Evolutionary conservation across 768 basidiomycete genomes (phyloP).

Genomic region (Mycena amicta): DNA sequence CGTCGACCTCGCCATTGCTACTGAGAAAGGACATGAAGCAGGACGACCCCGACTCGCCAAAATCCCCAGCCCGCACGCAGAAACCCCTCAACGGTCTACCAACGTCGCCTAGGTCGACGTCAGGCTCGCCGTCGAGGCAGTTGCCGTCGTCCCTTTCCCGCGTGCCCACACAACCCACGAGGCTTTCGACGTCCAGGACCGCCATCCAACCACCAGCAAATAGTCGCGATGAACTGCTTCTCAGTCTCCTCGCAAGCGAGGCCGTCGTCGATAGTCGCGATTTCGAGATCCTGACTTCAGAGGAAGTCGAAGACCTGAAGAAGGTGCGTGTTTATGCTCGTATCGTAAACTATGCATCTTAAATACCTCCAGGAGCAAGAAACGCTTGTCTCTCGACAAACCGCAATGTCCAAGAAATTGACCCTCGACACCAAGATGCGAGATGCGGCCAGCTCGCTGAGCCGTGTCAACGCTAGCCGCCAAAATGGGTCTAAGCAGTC

Average conservation of each 20-base stretch:
- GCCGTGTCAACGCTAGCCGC: conserved; percentile 63
- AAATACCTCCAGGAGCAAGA: conserved; percentile 64
- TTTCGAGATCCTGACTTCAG: conserved; percentile 68
- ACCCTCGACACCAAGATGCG: conserved; percentile 85
- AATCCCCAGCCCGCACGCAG: conserved; percentile 14
- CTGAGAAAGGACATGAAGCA: conserved; percentile 58
- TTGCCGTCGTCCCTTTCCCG: conserved; percentile 15
- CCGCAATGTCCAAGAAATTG: conserved; percentile 72
- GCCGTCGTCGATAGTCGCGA: conserved; percentile 90
- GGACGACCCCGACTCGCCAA: conserved; percentile 24
- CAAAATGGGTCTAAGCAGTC: conserved; percentile 65
- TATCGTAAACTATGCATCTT: not conserved
- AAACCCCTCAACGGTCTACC: conserved; percentile 16
- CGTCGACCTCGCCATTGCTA: conserved; percentile 45
- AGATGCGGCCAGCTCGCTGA: conserved; percentile 78
- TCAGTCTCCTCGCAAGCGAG: conserved; percentile 90
- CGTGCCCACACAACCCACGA: conserved; percentile 15
- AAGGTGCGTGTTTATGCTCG: conserved; percentile 38
- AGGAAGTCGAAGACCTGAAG: conserved; percentile 54
- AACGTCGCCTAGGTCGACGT: not conserved
- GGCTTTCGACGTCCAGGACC: conserved; percentile 17
- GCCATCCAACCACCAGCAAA: conserved; percentile 32
- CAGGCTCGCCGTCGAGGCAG: conserved; percentile 3
- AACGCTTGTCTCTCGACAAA: conserved; percentile 64
- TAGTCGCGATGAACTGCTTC: conserved; percentile 80